A percentile compares a stretch with the other conserved stretches of the same genome.
Conservation (phyloP, 768 basidiomycete species). For the Lepiota brunneoincarnata region DNA sequence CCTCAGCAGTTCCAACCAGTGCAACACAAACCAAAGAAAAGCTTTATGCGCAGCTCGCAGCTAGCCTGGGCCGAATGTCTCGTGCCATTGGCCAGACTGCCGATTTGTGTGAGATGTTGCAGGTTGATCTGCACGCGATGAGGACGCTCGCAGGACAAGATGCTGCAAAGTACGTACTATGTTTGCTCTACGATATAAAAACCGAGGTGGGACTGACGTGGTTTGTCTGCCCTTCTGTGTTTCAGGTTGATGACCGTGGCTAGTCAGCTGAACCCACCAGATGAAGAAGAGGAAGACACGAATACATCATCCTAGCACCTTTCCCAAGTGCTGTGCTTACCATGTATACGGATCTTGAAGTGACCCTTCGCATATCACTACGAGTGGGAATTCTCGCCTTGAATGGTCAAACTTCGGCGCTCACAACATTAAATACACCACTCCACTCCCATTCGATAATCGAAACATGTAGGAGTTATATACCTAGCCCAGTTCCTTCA, state of each 20-base stretch:
- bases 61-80: conserved; percentile 65
- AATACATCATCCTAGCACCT: not conserved
- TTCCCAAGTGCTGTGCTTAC: too few relatives aligned
- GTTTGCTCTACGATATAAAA: not conserved
- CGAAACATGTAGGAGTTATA: too few relatives aligned
- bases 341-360: too few relatives aligned
- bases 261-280: conserved; percentile 33
- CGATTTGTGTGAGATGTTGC: conserved; percentile 72
- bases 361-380: too few relatives aligned
- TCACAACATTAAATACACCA: too few relatives aligned
- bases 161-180: conserved; percentile 68
- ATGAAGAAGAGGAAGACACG: conserved; percentile 19
- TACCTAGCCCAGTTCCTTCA: too few relatives aligned
- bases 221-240: not conserved
- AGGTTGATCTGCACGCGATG: conserved; percentile 78
- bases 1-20: conserved; percentile 39
- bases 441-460: too few relatives aligned
- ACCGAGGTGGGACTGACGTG: not conserved
- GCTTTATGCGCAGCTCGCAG: conserved; percentile 75
- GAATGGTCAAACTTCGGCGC: too few relatives aligned
- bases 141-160: conserved; percentile 73
- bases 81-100: conserved; percentile 69
- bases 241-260: conserved; percentile 43
- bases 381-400: too few relatives aligned
- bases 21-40: conserved; percentile 79